These are phyloP conservation scores for Eucalyptus pauciflora DNA, from an alignment of 345 rosid species.

Conservation along the genomic window DNA sequence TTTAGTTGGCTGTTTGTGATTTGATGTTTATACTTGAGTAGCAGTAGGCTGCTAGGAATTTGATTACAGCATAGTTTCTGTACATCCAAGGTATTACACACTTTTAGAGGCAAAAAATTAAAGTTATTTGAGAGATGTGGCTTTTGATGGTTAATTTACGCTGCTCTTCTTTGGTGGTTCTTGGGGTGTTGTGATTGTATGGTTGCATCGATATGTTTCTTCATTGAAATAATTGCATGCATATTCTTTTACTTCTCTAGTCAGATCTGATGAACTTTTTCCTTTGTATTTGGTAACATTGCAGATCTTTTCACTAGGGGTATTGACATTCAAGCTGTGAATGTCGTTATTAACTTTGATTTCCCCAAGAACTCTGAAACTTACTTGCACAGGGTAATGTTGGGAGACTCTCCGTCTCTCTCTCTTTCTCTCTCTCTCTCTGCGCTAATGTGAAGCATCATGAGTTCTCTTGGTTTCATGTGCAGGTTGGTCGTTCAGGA, in stretches of 20 bases:
- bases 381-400: constrained; percentile 93
- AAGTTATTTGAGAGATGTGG: background rate
- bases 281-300: background rate
- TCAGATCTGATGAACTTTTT: background rate
- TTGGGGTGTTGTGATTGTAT: background rate
- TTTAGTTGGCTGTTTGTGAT: background rate
- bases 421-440: background rate
- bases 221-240: background rate
- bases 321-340: constrained; percentile 99
- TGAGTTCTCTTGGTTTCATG: background rate
- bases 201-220: background rate
- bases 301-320: constrained; percentile 99
- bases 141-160: background rate
- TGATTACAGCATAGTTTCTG: background rate
- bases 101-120: background rate
- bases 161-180: background rate
- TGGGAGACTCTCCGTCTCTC: background rate
- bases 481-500: constrained; percentile 97
- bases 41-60: background rate
- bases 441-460: background rate
- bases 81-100: background rate
- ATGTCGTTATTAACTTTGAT: constrained; percentile 96
- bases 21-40: background rate
- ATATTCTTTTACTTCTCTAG: background rate
- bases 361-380: constrained; percentile 97